These are phyloP conservation scores for Aspergillus ellipticus DNA, from an alignment of 495 filamentous ascomycete species.

Conservation along the genomic window DNA sequence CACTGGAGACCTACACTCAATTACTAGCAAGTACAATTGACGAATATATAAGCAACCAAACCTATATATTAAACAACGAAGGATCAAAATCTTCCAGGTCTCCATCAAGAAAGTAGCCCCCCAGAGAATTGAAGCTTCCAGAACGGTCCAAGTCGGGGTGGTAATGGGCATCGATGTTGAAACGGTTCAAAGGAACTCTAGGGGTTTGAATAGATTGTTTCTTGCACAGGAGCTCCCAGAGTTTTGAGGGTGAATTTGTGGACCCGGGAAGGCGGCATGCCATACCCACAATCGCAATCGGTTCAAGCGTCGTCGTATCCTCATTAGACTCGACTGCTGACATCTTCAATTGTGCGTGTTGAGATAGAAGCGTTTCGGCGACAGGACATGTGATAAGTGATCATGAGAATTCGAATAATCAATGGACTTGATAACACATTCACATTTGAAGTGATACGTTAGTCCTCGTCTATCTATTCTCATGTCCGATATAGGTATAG, in stretches of 20 bases:
- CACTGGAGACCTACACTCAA: slow-evolving; percentile 5
- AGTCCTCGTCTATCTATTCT: no score
- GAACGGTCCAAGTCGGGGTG: slow-evolving; percentile 22
- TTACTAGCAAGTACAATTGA: no score
- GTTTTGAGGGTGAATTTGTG: neutral
- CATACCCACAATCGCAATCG: neutral
- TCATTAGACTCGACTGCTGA: no score
- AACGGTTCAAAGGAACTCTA: slow-evolving; percentile 25
- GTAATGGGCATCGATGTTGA: slow-evolving; percentile 35
- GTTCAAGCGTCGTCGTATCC: no score
- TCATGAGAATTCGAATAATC: no score
- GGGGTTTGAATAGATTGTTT: neutral
- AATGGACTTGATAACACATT: no score
- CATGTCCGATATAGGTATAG: no score
- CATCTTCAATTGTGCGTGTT: no score
- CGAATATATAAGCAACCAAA: no score
- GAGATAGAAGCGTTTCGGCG: no score
- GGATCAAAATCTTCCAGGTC: slow-evolving; percentile 45
- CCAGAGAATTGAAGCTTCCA: slow-evolving; percentile 15
- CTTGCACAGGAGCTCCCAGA: neutral
- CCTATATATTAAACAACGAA: slow-evolving; percentile 38
- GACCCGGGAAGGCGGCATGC: neutral
- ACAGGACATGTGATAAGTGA: no score
- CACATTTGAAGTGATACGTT: no score
- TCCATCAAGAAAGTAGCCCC: slow-evolving; percentile 44